Base-by-base conservation (phyloP, 148 eudicot species). In the Chenopodium formosanum region DNA sequence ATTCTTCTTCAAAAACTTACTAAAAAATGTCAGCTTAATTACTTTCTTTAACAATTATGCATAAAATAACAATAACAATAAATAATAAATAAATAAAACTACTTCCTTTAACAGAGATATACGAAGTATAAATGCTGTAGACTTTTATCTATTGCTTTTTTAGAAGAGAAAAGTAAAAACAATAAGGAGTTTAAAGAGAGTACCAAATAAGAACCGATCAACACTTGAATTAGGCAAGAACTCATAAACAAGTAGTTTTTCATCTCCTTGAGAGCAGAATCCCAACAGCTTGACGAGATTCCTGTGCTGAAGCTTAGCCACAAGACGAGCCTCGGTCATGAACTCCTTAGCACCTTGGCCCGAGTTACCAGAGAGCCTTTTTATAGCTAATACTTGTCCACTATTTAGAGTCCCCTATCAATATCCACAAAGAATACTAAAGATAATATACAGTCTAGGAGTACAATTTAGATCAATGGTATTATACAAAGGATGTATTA, bases 231-330 rank as follows among this genome's bases (percentile, higher is more conserved):
- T 94, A 0, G 90, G 86, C 32, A 92, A 87, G 31, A 79, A 92
- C 82, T 94, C 96, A 63, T 92, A 94, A 22, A 92, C 94, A 80
- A 94, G 89, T 6, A 94, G 86, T 82, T 94, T 94, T 79, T 94
- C 98, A 0, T 89, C 91, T 64, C 92, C 93, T 88, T 90, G 90
- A 3, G 86, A 83, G 85, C 93, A 90, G 53, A 93, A 91, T 31
- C 97, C 97, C 25, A 91, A 75, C 17, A 94, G 88, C 88, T 89
- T 92, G 69, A 94, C 92, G 9, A 92, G 91, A 79, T 94, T 92
- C 86, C 83, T 88, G 86, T 94, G 97, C 77, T 92, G 89, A 83
- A 92, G 88, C 70, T 92, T 91, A 68, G 89, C 90, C n/a, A 90
- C 83, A 37, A 93, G 74, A 25, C 86, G 84, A 0, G 91, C 92